phyloP scores from a whole-genome alignment of 202 grass and related monocot genomes.

The Tripidium arundinaceum region DNA sequence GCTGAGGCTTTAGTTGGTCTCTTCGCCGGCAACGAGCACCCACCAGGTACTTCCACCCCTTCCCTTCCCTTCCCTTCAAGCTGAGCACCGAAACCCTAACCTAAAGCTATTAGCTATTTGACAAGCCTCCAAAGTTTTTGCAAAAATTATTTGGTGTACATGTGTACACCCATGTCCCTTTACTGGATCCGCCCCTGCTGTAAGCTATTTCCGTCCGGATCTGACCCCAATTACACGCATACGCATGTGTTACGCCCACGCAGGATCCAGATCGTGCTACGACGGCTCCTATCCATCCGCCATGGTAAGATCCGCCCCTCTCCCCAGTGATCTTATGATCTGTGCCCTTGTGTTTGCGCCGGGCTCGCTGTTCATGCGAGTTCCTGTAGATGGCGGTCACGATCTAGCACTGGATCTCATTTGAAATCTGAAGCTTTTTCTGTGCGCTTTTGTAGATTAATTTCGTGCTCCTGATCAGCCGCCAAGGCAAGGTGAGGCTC shows the following conservation, averaged over 20 bases:
- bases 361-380: not conserved
- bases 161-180: too few species aligned
- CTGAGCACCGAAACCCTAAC: too few species aligned
- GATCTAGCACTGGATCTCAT: not conserved
- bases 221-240: not conserved
- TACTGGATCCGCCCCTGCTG: not conserved
- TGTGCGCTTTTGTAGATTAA: slow-evolving; percentile 50
- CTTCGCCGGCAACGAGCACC: too few species aligned
- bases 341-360: not conserved
- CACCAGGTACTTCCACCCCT: too few species aligned
- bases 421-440: not conserved
- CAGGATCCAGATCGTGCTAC: not conserved
- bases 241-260: not conserved
- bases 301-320: slow-evolving; percentile 20
- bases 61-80: too few species aligned
- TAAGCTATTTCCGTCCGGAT: not conserved
- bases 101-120: too few species aligned
- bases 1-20: too few species aligned
- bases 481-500: slow-evolving; percentile 94
- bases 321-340: not conserved
- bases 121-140: too few species aligned
- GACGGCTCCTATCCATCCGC: not conserved
- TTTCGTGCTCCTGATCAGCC: slow-evolving; percentile 93
- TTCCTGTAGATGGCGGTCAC: not conserved
- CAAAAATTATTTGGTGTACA: too few species aligned